Base-by-base conservation (phyloP, 257 asterid species). In the Fraxinus cuspidata region DNA sequence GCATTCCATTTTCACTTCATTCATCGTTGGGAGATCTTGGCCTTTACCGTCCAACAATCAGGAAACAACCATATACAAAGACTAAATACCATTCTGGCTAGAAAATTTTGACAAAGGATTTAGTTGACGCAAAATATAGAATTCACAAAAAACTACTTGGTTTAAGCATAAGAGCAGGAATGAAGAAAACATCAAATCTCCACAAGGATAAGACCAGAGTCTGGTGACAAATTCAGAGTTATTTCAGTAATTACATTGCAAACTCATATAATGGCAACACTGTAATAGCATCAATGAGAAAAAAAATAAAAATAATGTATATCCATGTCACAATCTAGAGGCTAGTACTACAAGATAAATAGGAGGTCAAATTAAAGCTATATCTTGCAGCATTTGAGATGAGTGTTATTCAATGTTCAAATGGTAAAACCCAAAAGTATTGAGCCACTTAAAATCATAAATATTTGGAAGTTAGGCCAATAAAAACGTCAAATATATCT, bases 121-220 rank as follows among this genome's bases (percentile, higher is more conserved):
- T 74, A 74, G 74, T 51, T 73, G 72, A 66, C 29, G 38, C 38
- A 64, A 40, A 35, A 71, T 28, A 71, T 21, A 37, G 32, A 63
- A 27, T 10, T 19, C 28, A 71, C 60, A 68, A 58, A 71, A 71
- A 35, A 79, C 74, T 21, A 37, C 74, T 21, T 37, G 21, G 15
- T 37, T 15, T 34, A 2, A 70, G 53, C 53, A 44, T 0, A 38
- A 70, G 56, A 70, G 74, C 10, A 27, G 40, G 32, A 70, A 38
- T n/a, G 8, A 70, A n/a, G 4, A 70, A 28, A 37, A 11, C 74
- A 70, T 35, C 18, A 19, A 29, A n/a, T 21, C 4, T 58, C 4
- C 2, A 58, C 12, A 2, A 58, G 12, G 29, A 58, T 58, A 58
- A 58, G 3, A 58, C 28, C 11, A 58, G 66, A 58, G 29, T 58